These are phyloP conservation scores for Mariannaea sp. DNA, from an alignment of 2,329 filamentous ascomycete species.

Conservation along the genomic window DNA sequence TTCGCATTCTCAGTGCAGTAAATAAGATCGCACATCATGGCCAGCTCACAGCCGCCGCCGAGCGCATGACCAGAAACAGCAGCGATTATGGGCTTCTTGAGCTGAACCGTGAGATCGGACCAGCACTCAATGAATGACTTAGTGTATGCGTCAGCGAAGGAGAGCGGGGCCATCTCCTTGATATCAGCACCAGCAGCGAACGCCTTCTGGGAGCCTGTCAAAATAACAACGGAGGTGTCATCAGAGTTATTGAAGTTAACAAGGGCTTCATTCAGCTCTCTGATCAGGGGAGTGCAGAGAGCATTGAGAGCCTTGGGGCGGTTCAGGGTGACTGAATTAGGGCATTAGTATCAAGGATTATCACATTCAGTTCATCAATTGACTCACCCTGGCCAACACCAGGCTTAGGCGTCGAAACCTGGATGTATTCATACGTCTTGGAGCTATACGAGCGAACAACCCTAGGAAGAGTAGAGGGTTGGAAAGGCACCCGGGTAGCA, in stretches of 20 bases:
- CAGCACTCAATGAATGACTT: slow-evolving; percentile 93
- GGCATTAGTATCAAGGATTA: slow-evolving; percentile 14
- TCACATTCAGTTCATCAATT: background rate
- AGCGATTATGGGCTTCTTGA: slow-evolving; percentile 94
- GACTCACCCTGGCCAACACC: slow-evolving; percentile 83
- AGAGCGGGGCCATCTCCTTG: slow-evolving; percentile 96
- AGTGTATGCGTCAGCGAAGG: slow-evolving; percentile 85
- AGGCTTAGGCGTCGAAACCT: slow-evolving; percentile 81
- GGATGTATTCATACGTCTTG: slow-evolving; percentile 75
- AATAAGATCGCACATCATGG: slow-evolving; percentile 95
- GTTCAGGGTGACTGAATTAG: slow-evolving; percentile 78
- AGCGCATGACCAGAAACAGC: slow-evolving; percentile 95
- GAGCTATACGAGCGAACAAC: slow-evolving; percentile 59
- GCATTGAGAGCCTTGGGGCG: slow-evolving; percentile 96
- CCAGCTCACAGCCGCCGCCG: slow-evolving; percentile 93
- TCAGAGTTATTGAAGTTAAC: slow-evolving; percentile 70
- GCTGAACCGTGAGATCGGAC: slow-evolving; percentile 79
- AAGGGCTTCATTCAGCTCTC: slow-evolving; percentile 83
- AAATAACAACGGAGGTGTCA: slow-evolving; percentile 74
- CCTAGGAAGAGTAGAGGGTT: slow-evolving; percentile 60
- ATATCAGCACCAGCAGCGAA: slow-evolving; percentile 98
- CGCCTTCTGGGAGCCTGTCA: slow-evolving; percentile 87
- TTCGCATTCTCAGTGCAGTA: slow-evolving; percentile 87
- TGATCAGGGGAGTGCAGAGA: slow-evolving; percentile 86
- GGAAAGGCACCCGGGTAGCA: slow-evolving; percentile 54